Evolutionary conservation across 169 alveolate species (phyloP).

Genomic region (Theileria annulata): DNA sequence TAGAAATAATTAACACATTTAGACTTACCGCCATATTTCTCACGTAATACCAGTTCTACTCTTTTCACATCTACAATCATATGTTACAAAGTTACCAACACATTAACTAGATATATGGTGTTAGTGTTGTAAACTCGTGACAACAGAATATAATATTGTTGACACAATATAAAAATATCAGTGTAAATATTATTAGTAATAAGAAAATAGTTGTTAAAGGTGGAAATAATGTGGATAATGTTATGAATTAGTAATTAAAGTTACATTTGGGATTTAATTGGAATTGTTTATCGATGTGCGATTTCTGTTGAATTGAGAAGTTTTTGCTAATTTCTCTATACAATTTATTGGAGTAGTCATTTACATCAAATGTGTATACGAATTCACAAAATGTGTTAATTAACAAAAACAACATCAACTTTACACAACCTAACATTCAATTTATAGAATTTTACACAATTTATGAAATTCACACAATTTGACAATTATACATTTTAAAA

Average conservation of each 20-base stretch:
- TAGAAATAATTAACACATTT: neutral
- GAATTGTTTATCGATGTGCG: neutral
- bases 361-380: slow-evolving; percentile 10
- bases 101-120: no score
- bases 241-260: neutral
- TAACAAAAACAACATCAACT: slow-evolving; percentile 5
- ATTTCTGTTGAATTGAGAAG: neutral
- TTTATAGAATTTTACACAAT: neutral
- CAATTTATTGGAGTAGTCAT: neutral
- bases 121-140: no score
- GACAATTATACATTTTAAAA: neutral
- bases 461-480: no score
- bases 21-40: slow-evolving; percentile 60
- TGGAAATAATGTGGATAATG: no score
- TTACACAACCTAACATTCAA: neutral
- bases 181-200: no score
- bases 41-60: slow-evolving; percentile 43
- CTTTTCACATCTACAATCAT: slow-evolving; percentile 15
- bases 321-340: slow-evolving; percentile 1
- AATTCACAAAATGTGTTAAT: neutral
- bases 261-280: slow-evolving; percentile 18
- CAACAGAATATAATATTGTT: no score
- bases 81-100: neutral
- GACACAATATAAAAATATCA: no score
- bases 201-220: no score